Percentiles rank a stretch among this genome's conserved stretches.
Evolutionary conservation across 257 asterid genomes (phyloP).

Genomic region (Solanum infundibuliforme): DNA sequence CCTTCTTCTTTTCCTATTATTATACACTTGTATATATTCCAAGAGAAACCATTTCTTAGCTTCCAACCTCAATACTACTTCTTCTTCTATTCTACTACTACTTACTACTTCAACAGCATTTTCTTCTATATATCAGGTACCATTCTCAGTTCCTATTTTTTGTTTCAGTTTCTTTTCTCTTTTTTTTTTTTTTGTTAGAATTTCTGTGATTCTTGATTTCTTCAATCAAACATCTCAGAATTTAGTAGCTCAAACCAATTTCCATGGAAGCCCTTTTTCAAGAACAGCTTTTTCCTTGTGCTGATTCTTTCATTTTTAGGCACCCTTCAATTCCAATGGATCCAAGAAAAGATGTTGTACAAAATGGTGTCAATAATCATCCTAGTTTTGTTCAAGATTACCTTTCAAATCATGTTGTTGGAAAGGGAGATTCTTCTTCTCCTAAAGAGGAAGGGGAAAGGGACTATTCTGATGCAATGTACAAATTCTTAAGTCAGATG

Average conservation of each 20-base stretch:
- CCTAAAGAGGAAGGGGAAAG: conserved; percentile 1
- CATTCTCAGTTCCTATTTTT: neutral
- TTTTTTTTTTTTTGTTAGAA: neutral
- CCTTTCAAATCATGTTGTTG: neutral
- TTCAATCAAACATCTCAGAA: neutral
- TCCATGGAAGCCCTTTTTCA: neutral
- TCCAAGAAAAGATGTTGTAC: neutral
- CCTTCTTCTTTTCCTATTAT: neutral
- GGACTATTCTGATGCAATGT: conserved; percentile 17
- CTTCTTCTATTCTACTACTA: neutral
- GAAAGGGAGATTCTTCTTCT: neutral
- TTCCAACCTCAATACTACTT: neutral
- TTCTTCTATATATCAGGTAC: neutral
- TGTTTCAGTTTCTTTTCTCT: neutral
- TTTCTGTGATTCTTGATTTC: neutral
- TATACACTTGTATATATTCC: neutral
- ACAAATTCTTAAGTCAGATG: conserved; percentile 23
- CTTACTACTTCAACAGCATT: neutral
- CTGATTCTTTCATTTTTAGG: neutral
- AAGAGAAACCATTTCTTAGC: neutral
- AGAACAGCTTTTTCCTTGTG: neutral
- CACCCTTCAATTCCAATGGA: neutral
- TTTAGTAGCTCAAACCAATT: neutral
- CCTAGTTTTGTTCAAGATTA: neutral
- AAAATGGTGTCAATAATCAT: neutral